Conservation (phyloP, 345 rosid species). For the Populus simonii region DNA sequence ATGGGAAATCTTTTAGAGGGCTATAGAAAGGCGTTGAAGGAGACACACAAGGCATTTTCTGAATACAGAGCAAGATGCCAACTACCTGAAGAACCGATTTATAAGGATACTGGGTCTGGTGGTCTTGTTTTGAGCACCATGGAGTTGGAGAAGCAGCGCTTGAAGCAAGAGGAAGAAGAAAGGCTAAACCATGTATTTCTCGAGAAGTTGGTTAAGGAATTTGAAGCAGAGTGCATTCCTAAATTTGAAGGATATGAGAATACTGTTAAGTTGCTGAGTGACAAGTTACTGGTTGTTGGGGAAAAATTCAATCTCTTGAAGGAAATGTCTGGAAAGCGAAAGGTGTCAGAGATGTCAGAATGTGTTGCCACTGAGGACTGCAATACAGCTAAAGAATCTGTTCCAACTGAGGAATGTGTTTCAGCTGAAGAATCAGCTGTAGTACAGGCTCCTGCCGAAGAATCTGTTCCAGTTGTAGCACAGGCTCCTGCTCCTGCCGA, state of each 20-base stretch:
- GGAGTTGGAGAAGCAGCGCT: constrained; percentile 63
- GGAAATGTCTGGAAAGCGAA: constrained; percentile 32
- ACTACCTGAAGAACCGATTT: constrained; percentile 56
- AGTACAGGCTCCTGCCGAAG: neutral
- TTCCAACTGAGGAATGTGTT: neutral
- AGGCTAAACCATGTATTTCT: constrained; percentile 31
- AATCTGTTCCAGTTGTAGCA: neutral
- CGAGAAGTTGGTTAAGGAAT: constrained; percentile 52
- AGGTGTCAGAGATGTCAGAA: constrained; percentile 28
- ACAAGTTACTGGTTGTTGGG: constrained; percentile 39
- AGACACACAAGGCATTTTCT: constrained; percentile 50
- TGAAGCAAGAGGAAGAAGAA: constrained; percentile 72
- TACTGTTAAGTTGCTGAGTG: constrained; percentile 25
- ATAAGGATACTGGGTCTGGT: constrained; percentile 71
- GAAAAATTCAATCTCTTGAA: constrained; percentile 27
- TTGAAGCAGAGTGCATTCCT: constrained; percentile 38
- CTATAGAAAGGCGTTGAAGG: constrained; percentile 76
- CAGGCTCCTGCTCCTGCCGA: too few species aligned
- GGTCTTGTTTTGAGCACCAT: constrained; percentile 68
- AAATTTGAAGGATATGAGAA: constrained; percentile 35
- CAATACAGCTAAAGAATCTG: neutral
- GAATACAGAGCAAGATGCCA: constrained; percentile 60
- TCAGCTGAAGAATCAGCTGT: neutral
- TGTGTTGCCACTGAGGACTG: constrained; percentile 26
- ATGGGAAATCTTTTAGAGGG: constrained; percentile 67